Evolutionary conservation across 176 grass and related monocot genomes (phyloP).

Genomic region (Zea mays): DNA sequence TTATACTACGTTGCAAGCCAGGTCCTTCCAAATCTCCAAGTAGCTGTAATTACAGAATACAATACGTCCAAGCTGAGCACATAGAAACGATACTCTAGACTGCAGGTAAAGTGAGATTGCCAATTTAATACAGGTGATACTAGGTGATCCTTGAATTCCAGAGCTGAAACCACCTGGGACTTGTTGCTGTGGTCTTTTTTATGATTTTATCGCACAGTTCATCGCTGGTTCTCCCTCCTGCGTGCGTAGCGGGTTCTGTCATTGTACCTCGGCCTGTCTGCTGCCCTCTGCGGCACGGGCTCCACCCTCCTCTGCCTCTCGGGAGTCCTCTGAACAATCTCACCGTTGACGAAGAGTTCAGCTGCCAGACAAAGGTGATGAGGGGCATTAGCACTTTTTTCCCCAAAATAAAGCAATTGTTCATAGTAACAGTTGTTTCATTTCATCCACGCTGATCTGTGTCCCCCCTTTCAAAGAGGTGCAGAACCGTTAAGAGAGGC

Average conservation of each 20-base stretch:
- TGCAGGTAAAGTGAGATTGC: not conserved
- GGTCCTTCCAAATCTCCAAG: slow-evolving; percentile 17
- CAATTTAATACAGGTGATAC: not conserved
- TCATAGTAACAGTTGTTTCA: slow-evolving; percentile 17
- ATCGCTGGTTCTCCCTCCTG: slow-evolving; percentile 76
- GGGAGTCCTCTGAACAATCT: slow-evolving; percentile 79
- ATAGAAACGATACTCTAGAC: not conserved
- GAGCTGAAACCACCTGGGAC: not conserved
- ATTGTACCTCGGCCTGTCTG: slow-evolving; percentile 84
- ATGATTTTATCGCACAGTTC: not conserved
- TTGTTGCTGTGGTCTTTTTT: not conserved
- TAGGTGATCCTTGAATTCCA: not conserved
- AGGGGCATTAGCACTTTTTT: not conserved
- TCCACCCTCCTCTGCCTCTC: slow-evolving; percentile 94
- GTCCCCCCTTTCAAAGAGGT: slow-evolving; percentile 28
- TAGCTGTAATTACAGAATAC: slow-evolving; percentile 36
- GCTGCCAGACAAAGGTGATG: slow-evolving; percentile 49
- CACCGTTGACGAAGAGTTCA: slow-evolving; percentile 87
- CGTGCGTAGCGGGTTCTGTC: slow-evolving; percentile 75
- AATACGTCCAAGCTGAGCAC: slow-evolving; percentile 33
- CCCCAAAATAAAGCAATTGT: not conserved
- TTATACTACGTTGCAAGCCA: not conserved
- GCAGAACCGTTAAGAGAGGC: slow-evolving; percentile 44
- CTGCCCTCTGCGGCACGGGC: slow-evolving; percentile 67
- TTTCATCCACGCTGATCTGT: slow-evolving; percentile 36